Conservation (phyloP, 1,284 basidiomycete genomes). For the Cryptococcus hybrid region DNA sequence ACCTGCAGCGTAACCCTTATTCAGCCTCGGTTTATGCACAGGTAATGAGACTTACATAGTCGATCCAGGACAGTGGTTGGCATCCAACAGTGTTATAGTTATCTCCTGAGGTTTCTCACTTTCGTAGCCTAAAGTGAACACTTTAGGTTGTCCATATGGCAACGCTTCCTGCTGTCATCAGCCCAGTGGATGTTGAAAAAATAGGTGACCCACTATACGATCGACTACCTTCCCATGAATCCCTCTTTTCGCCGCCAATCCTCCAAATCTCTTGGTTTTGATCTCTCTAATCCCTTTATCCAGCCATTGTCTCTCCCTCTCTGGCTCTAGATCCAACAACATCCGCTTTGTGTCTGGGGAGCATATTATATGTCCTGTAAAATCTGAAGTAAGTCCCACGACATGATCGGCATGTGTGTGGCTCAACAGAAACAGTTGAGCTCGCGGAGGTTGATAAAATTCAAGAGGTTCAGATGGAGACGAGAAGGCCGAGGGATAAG, state of each 20-base stretch:
- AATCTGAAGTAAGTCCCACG: constrained; percentile 29
- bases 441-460: constrained; percentile 45
- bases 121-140: constrained; percentile 59
- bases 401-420: constrained; percentile 81
- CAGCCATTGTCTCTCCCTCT: constrained; percentile 60
- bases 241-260: constrained; percentile 58
- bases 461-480: constrained; percentile 28
- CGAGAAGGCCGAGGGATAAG: constrained; percentile 32
- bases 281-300: constrained; percentile 58
- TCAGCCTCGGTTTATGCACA: not conserved
- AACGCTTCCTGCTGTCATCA: constrained; percentile 24
- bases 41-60: constrained; percentile 64
- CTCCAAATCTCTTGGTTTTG: constrained; percentile 62
- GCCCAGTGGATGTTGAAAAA: not conserved
- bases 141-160: constrained; percentile 55
- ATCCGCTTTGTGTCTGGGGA: constrained; percentile 78
- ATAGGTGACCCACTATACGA: constrained; percentile 23
- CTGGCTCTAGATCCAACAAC: constrained; percentile 70
- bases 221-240: constrained; percentile 42
- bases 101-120: constrained; percentile 53
- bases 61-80: constrained; percentile 92
- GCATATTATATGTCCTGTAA: constrained; percentile 61
- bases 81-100: constrained; percentile 76
- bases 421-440: constrained; percentile 69
- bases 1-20: constrained; percentile 57